Evolutionary conservation across 2,329 filamentous ascomycete species (phyloP), one percentile per base, ranked within the genome.

Genomic region (Trichoderma endophyticum): DNA sequence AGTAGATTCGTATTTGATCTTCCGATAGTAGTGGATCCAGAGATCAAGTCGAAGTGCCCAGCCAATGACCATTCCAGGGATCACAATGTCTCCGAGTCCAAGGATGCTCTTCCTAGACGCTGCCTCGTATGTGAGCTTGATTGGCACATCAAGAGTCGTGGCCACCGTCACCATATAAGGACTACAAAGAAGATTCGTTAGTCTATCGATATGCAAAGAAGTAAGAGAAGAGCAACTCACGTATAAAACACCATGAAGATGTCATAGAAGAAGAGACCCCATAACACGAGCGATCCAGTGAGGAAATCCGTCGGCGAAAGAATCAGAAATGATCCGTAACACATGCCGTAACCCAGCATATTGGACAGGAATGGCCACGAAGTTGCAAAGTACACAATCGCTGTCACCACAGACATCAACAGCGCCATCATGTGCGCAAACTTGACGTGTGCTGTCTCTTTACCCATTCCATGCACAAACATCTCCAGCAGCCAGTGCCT

Each of bases 181-280:
- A 0, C 90, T 92, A 71, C 39, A 21, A 15, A 1, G 26, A 4
- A 6, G 4, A 6, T 24, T 14, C 7, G 9, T 21, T 21, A 48
- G 8, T 36, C 14, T 18, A 26, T 68, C 14, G 74, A 80, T 74
- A 80, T 76, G 15, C 28, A 28, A 26, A 6, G 24, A 60, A n/a
- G n/a, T 9, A 6, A n/a, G 7, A 6, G n/a, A 15, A 4, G 18
- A 24, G 3, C 9, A 26, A 85, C 88, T 82, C 79, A 90, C 84
- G 92, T 95, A 79, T 92, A 96, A 79, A 96, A 96, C 6, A 96
- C 93, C 86, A 95, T 94, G 80, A 96, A 90, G 63, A 99, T 95
- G 79, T 99, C 95, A 78, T 99, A 99, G 78, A 97, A 89, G 83
- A 98, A 98, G 1, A 98, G 85, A 0, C 92, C 93, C 11, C 86